Conservation (phyloP, 371 early-diverging fungal species). For the Mortierella sp. region DNA sequence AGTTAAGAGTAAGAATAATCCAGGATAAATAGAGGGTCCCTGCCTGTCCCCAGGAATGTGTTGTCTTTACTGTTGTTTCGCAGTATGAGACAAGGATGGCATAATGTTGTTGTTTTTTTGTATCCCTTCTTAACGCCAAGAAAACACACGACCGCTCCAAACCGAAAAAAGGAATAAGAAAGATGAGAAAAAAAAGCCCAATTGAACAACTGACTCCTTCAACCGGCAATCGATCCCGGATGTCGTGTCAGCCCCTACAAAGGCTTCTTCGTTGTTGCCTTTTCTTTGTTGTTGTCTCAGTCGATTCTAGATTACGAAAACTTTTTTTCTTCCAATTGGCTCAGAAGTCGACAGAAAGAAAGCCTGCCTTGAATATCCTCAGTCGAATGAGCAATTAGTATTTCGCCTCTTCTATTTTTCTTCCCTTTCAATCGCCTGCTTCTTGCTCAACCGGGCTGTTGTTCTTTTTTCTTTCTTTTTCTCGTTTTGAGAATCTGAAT, state of each 20-base stretch:
- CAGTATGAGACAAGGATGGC: background rate
- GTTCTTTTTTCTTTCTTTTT: background rate
- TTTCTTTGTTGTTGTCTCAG: background rate
- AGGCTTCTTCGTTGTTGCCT: background rate
- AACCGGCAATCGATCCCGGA: background rate
- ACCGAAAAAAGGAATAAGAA: background rate
- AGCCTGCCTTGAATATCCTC: background rate
- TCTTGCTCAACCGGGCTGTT: conserved; percentile 4
- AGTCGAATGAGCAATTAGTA: background rate
- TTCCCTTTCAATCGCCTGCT: background rate
- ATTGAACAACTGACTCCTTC: background rate
- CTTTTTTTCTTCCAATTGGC: background rate
- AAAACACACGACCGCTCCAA: conserved; percentile 5
- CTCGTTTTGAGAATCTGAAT: background rate
- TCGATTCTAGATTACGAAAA: conserved; percentile 2
- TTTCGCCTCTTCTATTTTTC: background rate
- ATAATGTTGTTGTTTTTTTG: background rate
- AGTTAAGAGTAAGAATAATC: too few species aligned
- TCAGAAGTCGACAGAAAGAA: conserved; percentile 3
- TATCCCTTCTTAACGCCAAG: background rate
- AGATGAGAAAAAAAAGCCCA: too few species aligned
- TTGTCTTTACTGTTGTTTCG: background rate
- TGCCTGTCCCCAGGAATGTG: background rate
- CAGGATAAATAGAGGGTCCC: too few species aligned
- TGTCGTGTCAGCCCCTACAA: background rate